Evolutionary conservation across 116 monocot genomes (phyloP), one percentile per base, ranked within the genome.

Genomic region (Phalaenopsis hybrid): DNA sequence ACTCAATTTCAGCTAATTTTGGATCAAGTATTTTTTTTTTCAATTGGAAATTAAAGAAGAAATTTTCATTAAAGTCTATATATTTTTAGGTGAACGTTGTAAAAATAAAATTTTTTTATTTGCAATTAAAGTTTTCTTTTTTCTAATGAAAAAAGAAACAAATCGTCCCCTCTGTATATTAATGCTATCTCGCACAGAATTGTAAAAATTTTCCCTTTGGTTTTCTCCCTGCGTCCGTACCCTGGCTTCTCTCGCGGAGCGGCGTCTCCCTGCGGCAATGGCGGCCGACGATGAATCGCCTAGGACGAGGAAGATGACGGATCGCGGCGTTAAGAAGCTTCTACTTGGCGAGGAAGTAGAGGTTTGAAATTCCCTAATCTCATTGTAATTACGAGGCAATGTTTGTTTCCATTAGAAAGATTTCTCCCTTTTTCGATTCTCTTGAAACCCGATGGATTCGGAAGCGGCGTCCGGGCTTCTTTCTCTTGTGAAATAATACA

Each of bases 271-370:
- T 25, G 2, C 67, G 41, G 75, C 75, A 75, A 75, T 75, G 75
- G 75, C 75, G 75, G 75, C 46, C 44, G 75, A 46, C 75, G 75
- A 46, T 1, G 46, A 75, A 21, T 41, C 43, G 46, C 75, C n/a
- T n/a, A 21, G 20, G 1, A 21, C 13, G 75, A 75, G 12, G n/a
- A 44, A 46, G 75, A 46, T 2, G 75, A 46, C 20, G 75, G 20
- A 45, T 75, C n/a, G 75, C 21, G 45, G 46, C 44, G 46, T 45
- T 13, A 75, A 75, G 75, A 75, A 75, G 46, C 75, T 75, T 45
- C 75, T 75, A 8, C 75, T 46, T 46, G 75, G 75, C 18, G 75
- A 75, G 75, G n/a, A 75, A 45, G 44, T 75, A n/a, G 75, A 75
- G 75, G 75, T 75, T 45, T 46, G 46, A 8, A n/a, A 5, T 73